Conservation (phyloP, 2,329 filamentous ascomycete species). For the Lecanoromycetidae sp. region DNA sequence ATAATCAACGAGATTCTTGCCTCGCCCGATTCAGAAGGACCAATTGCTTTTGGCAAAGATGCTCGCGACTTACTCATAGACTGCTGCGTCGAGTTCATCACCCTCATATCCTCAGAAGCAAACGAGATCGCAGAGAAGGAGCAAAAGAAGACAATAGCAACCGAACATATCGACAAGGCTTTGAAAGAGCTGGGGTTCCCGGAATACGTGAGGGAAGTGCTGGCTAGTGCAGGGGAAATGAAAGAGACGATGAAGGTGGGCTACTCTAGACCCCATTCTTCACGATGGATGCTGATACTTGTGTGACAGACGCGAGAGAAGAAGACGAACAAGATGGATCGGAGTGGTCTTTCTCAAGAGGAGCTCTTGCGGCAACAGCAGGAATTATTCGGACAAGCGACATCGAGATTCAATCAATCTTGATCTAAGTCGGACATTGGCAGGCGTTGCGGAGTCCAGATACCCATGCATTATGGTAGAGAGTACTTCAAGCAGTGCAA, state of each 20-base stretch:
- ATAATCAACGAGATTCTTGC: slow-evolving; percentile 89
- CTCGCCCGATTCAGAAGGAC: slow-evolving; percentile 31
- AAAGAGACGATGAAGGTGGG: slow-evolving; percentile 83
- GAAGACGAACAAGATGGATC: slow-evolving; percentile 93
- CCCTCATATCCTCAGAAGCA: slow-evolving; percentile 92
- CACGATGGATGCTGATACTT: slow-evolving; percentile 14
- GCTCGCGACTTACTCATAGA: slow-evolving; percentile 91
- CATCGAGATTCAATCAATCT: slow-evolving; percentile 50
- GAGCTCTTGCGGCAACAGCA: slow-evolving; percentile 80
- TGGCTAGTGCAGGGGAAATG: slow-evolving; percentile 78
- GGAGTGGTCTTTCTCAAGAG: slow-evolving; percentile 83
- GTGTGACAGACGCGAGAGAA: slow-evolving; percentile 69
- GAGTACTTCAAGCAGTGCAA: no score
- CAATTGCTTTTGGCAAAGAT: slow-evolving; percentile 80
- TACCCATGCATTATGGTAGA: no score
- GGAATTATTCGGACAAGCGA: slow-evolving; percentile 77
- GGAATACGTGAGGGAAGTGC: slow-evolving; percentile 79
- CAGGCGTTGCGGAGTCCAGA: no score
- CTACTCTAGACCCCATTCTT: slow-evolving; percentile 15
- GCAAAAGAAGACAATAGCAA: slow-evolving; percentile 97
- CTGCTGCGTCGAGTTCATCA: slow-evolving; percentile 98
- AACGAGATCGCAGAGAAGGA: slow-evolving; percentile 99
- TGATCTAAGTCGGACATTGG: neutral
- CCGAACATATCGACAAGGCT: slow-evolving; percentile 92
- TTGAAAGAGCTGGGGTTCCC: slow-evolving; percentile 84